Percentiles rank a stretch among this genome's conserved stretches.
These are phyloP conservation scores for Triadica sebifera DNA, from an alignment of 345 rosid species.

Conservation along the genomic window DNA sequence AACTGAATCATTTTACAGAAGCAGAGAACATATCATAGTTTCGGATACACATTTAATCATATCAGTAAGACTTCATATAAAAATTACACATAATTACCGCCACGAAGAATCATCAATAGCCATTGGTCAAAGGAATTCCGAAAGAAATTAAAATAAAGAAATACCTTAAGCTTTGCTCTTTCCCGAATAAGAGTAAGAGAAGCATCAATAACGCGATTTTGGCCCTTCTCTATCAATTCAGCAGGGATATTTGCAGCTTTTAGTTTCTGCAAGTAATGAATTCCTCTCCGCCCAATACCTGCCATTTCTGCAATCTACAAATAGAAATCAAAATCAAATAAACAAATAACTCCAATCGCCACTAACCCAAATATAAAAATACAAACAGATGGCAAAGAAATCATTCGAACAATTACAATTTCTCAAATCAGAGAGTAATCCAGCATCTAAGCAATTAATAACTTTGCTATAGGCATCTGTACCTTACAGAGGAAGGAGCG, in stretches of 20 bases:
- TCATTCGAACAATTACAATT: background rate
- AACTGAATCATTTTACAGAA: background rate
- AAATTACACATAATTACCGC: background rate
- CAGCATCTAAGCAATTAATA: background rate
- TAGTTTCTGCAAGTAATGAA: slow-evolving; percentile 57
- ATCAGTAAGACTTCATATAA: background rate
- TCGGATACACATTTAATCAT: background rate
- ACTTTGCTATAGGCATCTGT: background rate
- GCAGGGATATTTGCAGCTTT: slow-evolving; percentile 56
- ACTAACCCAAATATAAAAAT: background rate
- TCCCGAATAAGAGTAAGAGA: slow-evolving; percentile 95
- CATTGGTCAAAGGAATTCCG: background rate
- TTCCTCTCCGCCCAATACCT: slow-evolving; percentile 45
- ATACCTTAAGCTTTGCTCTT: slow-evolving; percentile 93
- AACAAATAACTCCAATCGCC: background rate
- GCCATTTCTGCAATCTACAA: slow-evolving; percentile 48
- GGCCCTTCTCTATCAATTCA: slow-evolving; percentile 70
- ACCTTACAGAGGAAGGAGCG: background rate
- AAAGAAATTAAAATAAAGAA: background rate
- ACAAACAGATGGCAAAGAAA: background rate
- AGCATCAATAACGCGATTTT: slow-evolving; percentile 88
- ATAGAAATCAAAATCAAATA: background rate
- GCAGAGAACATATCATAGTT: background rate
- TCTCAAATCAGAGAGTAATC: background rate
- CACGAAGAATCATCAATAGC: background rate